These are phyloP conservation scores for Teunomyces tritomae DNA, from an alignment of 805 yeast species.

Conservation along the genomic window DNA sequence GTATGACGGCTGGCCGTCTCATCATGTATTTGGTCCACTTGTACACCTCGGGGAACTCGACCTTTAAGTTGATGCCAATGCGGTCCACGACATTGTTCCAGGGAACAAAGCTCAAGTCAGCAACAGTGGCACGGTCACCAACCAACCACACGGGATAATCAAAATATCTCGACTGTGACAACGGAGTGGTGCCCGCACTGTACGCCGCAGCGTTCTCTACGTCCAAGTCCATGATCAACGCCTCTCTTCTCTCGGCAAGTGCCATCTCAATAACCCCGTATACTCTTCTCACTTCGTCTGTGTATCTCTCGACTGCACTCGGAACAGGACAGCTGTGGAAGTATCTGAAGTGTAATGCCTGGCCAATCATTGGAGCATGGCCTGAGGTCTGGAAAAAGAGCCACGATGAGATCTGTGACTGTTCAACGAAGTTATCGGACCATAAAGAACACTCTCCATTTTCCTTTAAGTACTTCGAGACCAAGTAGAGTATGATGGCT, in stretches of 20 bases:
- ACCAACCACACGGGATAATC: slow-evolving; percentile 96
- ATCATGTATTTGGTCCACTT: slow-evolving; percentile 95
- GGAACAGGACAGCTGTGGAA: slow-evolving; percentile 85
- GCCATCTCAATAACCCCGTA: slow-evolving; percentile 96
- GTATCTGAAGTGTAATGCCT: slow-evolving; percentile 89
- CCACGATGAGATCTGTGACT: slow-evolving; percentile 84
- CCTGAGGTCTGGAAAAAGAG: slow-evolving; percentile 94
- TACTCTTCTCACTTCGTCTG: slow-evolving; percentile 89
- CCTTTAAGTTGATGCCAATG: slow-evolving; percentile 82
- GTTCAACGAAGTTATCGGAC: slow-evolving; percentile 75
- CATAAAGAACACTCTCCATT: slow-evolving; percentile 71
- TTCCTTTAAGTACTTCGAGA: slow-evolving; percentile 62
- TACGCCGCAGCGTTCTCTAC: slow-evolving; percentile 84
- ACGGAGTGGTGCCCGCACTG: slow-evolving; percentile 83
- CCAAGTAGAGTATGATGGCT: slow-evolving; percentile 80
- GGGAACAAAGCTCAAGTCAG: slow-evolving; percentile 90
- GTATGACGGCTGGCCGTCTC: slow-evolving; percentile 88
- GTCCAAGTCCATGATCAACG: slow-evolving; percentile 84
- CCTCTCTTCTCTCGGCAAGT: slow-evolving; percentile 87
- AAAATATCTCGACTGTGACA: slow-evolving; percentile 79
- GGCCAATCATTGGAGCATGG: slow-evolving; percentile 98
- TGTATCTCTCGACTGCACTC: slow-evolving; percentile 85
- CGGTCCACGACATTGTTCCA: slow-evolving; percentile 96
- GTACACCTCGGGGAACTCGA: slow-evolving; percentile 91
- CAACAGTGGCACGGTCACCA: slow-evolving; percentile 76